Base-by-base conservation (phyloP, 257 asterid species). In the Solanum lignicaule region DNA sequence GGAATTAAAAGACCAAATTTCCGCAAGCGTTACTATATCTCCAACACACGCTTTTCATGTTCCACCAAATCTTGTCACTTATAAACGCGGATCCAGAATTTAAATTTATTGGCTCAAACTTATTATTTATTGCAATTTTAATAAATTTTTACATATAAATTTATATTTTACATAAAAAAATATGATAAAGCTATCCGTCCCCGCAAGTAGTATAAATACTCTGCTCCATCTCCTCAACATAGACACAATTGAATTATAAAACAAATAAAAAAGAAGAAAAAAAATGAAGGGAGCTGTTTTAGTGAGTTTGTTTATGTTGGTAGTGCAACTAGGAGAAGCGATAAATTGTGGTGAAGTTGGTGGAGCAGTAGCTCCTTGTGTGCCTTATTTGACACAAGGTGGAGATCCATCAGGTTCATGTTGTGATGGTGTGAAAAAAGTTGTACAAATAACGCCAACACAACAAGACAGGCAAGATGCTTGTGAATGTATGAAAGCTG, bases 401-500 rank as follows among this genome's bases (percentile, higher is more conserved):
- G 95, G 94, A 9, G 86, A 21, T 7, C 96, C 96, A 4, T 3
- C 88, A 1, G 55, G 12, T 0, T 2, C 75, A 27, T 95, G 98
- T 82, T 93, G 97, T 75, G 14, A 29, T 18, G 94, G 94, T 5
- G 94, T 95, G 9, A 85, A 15, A 76, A 83, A 29, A 16, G 69
- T 95, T 58, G 6, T 16, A 3, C 66, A 73, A 35, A 66, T 83
- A 85, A 66, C 90, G 8, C 86, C 69, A 11, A 90, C 91, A 1
- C 88, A 41, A 68, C 90, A 87, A 60, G 98, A 95, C 69, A 85
- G 95, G 82, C 92, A 89, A 32, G 75, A 90, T 6, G 97, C 90
- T 25, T 95, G 98, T 81, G 33, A 86, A 87, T 95, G 98, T 87
- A 5, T 91, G 23, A 93, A 93, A 84, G 4, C 92, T 14, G 94